phyloP scores from a whole-genome alignment of 2,329 filamentous ascomycete genomes.

The Podosphaera leucotricha region DNA sequence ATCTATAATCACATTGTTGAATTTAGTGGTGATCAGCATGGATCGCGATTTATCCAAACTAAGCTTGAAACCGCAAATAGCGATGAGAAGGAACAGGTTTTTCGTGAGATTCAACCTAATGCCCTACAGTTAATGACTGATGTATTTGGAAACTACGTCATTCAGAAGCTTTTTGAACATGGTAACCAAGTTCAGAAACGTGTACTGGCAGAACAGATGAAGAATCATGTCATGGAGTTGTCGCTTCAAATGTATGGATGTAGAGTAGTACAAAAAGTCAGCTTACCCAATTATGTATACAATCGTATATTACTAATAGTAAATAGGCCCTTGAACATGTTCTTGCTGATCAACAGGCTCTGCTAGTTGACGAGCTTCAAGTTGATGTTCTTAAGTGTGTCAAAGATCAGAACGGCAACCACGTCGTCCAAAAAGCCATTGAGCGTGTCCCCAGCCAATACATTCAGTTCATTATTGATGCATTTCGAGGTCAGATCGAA shows the following conservation, averaged over 20 bases:
- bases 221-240: conserved; percentile 54
- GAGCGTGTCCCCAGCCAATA: conserved; percentile 54
- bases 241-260: conserved; percentile 85
- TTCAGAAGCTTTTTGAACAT: conserved; percentile 94
- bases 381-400: conserved; percentile 53
- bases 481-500: conserved; percentile 53
- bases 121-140: conserved; percentile 80
- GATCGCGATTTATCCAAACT: conserved; percentile 83
- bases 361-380: conserved; percentile 63
- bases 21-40: conserved; percentile 88
- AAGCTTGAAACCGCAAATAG: conserved; percentile 85
- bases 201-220: conserved; percentile 66
- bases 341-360: conserved; percentile 72
- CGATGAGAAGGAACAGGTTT: conserved; percentile 82
- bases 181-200: conserved; percentile 87
- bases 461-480: conserved; percentile 65
- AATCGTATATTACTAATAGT: conserved; percentile 4
- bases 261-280: conserved; percentile 79
- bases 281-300: conserved; percentile 3
- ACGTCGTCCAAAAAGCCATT: conserved; percentile 88
- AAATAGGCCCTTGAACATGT: conserved; percentile 68
- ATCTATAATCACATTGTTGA: conserved; percentile 76
- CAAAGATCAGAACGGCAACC: conserved; percentile 79
- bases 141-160: conserved; percentile 94
- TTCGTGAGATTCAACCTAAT: conserved; percentile 67